Evolutionary conservation across 441 rosid genomes (phyloP), one percentile per base, ranked within the genome.

Genomic region (Brassica balearica): DNA sequence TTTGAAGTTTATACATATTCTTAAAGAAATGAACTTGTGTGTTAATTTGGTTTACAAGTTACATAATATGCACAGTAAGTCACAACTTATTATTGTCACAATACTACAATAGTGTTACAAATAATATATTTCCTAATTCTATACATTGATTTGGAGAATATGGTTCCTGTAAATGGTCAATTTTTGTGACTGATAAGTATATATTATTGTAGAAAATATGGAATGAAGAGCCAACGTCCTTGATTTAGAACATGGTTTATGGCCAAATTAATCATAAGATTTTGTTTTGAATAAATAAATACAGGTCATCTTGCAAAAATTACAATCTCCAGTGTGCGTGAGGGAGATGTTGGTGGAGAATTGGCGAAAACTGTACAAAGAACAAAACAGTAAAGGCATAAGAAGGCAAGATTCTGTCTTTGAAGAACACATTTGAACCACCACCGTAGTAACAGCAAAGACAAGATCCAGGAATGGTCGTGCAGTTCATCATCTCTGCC

Each of bases 321-420:
- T 93, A 91, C 76, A 93, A 90, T 59, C 85, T 56, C 88, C 99
- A 95, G 97, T 93, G 0, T 95, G 98, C 36, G 99, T 89, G 25
- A 87, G 86, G 81, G 99, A 93, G 77, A 90, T 95, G 97, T 68
- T 92, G 25, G 88, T 87, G 77, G 99, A 93, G 86, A 93, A 82
- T 70, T 92, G 98, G 98, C 81, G 84, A 5, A 91, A 87, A 87
- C 34, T 93, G 11, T 90, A 92, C 68, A 77, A 66, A 25, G 87
- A 86, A 32, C 36, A 62, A 12, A 73, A 80, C 15, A 67, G 43
- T 43, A 82, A 84, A 80, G 84, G 74, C 66, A 8, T 80, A 61
- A 25, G 89, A 86, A 78, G 75, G 58, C 0, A 87, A 89, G 63
- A 86, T 85, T 56, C 88, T 94, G 0, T 84, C 85, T 72, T 81